These are phyloP conservation scores for Beta vulgaris DNA, from an alignment of 148 eudicot species.

Conservation along the genomic window DNA sequence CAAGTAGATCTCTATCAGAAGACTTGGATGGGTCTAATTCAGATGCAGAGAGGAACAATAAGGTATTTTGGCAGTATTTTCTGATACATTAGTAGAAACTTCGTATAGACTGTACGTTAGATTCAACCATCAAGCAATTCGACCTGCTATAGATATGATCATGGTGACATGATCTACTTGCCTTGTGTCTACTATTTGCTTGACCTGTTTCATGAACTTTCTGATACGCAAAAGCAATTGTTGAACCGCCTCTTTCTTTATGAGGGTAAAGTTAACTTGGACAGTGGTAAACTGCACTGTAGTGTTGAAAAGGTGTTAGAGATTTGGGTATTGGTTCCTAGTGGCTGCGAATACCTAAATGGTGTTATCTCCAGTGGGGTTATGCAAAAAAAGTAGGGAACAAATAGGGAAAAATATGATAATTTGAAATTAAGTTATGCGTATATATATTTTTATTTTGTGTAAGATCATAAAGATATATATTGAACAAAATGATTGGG, in stretches of 20 bases:
- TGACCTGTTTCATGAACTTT: not conserved
- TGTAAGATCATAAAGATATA: no score
- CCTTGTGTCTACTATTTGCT: slow-evolving; percentile 1
- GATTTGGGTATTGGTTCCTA: not conserved
- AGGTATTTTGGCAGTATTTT: slow-evolving; percentile 16
- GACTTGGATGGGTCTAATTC: slow-evolving; percentile 42
- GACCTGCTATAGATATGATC: not conserved
- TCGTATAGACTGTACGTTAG: not conserved
- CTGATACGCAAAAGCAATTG: not conserved
- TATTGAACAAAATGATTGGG: no score
- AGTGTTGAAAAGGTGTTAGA: not conserved
- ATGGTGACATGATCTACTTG: not conserved
- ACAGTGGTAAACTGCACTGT: not conserved
- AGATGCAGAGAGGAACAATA: slow-evolving; percentile 30
- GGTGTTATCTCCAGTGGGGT: not conserved
- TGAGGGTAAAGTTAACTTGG: not conserved
- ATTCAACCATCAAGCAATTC: not conserved
- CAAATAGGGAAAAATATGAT: no score
- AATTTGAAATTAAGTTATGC: no score
- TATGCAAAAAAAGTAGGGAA: not conserved
- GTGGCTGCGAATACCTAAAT: not conserved
- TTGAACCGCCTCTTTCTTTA: not conserved
- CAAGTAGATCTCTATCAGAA: slow-evolving; percentile 39
- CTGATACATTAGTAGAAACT: not conserved
- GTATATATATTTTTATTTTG: no score